These are phyloP conservation scores for Microbotryum silenes-acaulis DNA, from an alignment of 1,284 basidiomycete genomes.

Conservation along the genomic window DNA sequence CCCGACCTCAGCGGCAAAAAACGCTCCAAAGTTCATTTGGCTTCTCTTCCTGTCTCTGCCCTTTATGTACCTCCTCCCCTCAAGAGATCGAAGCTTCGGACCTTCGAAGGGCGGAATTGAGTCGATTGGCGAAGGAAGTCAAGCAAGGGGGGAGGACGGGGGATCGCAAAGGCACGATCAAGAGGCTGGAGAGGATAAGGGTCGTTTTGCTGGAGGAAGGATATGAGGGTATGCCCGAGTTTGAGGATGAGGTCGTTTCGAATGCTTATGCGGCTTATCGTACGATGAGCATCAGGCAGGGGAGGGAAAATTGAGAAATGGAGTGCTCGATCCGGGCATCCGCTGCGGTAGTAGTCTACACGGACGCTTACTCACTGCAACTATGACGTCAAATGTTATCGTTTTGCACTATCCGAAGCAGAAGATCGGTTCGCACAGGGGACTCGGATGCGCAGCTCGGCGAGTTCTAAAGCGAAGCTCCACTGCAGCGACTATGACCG, in stretches of 20 bases:
- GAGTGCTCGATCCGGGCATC: too few species aligned
- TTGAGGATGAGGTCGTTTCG: neutral
- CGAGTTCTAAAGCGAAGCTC: too few species aligned
- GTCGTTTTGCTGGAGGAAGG: slow-evolving; percentile 29
- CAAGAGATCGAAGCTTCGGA: slow-evolving; percentile 14
- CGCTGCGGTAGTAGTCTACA: too few species aligned
- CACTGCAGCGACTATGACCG: too few species aligned
- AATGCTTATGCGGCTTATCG: too few species aligned
- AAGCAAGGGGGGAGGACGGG: slow-evolving; percentile 9
- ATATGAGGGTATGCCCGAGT: slow-evolving; percentile 31
- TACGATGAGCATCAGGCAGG: too few species aligned
- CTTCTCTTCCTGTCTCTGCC: slow-evolving; percentile 31
- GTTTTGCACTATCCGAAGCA: too few species aligned
- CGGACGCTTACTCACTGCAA: too few species aligned
- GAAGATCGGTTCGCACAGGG: too few species aligned
- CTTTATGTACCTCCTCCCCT: slow-evolving; percentile 18
- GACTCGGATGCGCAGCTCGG: too few species aligned
- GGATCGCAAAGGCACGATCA: slow-evolving; percentile 17
- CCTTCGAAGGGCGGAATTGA: slow-evolving; percentile 3
- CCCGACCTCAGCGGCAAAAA: slow-evolving; percentile 22
- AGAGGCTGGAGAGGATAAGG: slow-evolving; percentile 26
- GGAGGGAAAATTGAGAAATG: too few species aligned
- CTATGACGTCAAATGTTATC: too few species aligned
- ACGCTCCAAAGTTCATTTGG: slow-evolving; percentile 29
- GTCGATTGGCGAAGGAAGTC: slow-evolving; percentile 16